Evolutionary conservation across 1,139 yeast genomes (phyloP).

Genomic region (Pichia sp.): DNA sequence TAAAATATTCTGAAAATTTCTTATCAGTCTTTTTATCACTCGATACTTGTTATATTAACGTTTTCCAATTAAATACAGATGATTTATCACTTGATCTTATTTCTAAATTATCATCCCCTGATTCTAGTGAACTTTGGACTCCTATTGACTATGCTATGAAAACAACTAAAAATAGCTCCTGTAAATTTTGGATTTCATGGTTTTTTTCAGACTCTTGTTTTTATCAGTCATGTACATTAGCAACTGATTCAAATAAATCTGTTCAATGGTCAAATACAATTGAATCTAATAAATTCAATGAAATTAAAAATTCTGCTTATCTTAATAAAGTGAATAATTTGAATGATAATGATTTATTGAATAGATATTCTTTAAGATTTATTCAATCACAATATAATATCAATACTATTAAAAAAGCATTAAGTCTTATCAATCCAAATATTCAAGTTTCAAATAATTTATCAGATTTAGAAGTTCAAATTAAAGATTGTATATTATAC

Average conservation of each 20-base stretch:
- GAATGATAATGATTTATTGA: slow-evolving; percentile 14
- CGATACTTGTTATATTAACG: slow-evolving; percentile 39
- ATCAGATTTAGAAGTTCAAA: slow-evolving; percentile 10
- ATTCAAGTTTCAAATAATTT: slow-evolving; percentile 24
- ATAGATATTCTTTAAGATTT: slow-evolving; percentile 37
- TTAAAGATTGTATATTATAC: neutral
- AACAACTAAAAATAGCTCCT: neutral
- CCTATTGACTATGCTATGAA: slow-evolving; percentile 12
- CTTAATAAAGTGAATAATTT: slow-evolving; percentile 12
- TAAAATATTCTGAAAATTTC: slow-evolving; percentile 14
- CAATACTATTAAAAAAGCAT: slow-evolving; percentile 28
- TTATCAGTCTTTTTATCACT: slow-evolving; percentile 34
- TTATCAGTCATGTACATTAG: slow-evolving; percentile 18
- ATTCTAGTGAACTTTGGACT: slow-evolving; percentile 13
- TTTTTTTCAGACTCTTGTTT: slow-evolving; percentile 15
- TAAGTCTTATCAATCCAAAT: slow-evolving; percentile 24
- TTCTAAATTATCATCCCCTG: slow-evolving; percentile 13
- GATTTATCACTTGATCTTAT: slow-evolving; percentile 5
- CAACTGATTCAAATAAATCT: slow-evolving; percentile 3
- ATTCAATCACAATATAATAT: slow-evolving; percentile 44
- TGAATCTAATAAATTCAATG: slow-evolving; percentile 4
- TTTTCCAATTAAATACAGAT: slow-evolving; percentile 23
- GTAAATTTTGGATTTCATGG: slow-evolving; percentile 25
- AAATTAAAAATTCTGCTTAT: slow-evolving; percentile 11
- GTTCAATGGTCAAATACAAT: slow-evolving; percentile 9